Conservation (phyloP, 2,329 filamentous ascomycete species). For the Camptophora hylomeconis region DNA sequence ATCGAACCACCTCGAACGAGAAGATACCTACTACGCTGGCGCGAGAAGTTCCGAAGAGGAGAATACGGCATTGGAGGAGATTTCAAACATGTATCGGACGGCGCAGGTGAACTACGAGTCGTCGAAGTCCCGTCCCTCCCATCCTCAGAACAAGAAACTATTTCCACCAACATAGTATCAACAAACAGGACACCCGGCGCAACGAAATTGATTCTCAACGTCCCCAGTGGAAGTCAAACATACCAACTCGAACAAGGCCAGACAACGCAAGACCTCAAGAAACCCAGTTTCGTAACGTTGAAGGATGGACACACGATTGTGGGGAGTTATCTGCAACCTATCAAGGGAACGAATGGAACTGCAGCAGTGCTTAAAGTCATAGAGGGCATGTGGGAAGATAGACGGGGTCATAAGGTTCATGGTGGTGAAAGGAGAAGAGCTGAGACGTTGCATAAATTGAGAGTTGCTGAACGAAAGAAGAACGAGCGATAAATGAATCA, state of each 20-base stretch:
- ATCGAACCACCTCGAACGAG: conserved; percentile 74
- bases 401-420: conserved; percentile 79
- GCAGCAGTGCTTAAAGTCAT: conserved; percentile 56
- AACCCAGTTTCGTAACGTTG: conserved; percentile 54
- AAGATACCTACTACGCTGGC: conserved; percentile 76
- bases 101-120: conserved; percentile 44
- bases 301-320: conserved; percentile 55
- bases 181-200: conserved; percentile 42
- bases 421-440: conserved; percentile 85
- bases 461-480: conserved; percentile 65
- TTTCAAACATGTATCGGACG: conserved; percentile 56
- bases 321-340: conserved; percentile 59
- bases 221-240: conserved; percentile 41
- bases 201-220: conserved; percentile 48
- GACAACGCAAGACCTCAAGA: conserved; percentile 34
- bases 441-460: conserved; percentile 76
- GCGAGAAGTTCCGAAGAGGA: conserved; percentile 69
- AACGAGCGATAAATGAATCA: too few relatives aligned
- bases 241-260: conserved; percentile 34
- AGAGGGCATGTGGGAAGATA: conserved; percentile 90
- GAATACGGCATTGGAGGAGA: conserved; percentile 73
- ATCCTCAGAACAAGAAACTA: conserved; percentile 21
- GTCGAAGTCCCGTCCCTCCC: conserved; percentile 38
- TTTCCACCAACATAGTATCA: conserved; percentile 27
- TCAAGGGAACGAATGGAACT: conserved; percentile 47